A percentile compares a stretch with the other conserved stretches of the same genome.
Conservation (phyloP, 2,329 filamentous ascomycete species). For the Xylaria sp. region DNA sequence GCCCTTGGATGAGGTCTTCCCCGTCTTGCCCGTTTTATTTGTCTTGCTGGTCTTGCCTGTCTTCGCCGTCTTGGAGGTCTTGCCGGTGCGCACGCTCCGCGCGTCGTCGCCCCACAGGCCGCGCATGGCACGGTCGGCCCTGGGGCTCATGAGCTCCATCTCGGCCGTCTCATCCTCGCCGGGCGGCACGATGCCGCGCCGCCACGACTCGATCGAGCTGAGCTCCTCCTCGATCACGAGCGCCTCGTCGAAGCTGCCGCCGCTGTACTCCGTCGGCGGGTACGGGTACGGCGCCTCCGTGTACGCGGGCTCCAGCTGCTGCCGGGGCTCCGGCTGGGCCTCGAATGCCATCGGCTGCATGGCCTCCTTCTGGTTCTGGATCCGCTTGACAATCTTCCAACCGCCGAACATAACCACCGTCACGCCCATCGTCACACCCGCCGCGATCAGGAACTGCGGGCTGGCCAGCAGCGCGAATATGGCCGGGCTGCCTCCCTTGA, state of each 20-base stretch:
- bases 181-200: conserved; percentile 55
- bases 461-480: conserved; percentile 85
- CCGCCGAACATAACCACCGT: conserved; percentile 95
- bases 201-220: conserved; percentile 61
- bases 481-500: conserved; percentile 82
- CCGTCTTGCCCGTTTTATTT: conserved; percentile 34
- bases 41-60: conserved; percentile 35
- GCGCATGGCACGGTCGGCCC: conserved; percentile 52
- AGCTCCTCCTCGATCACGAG: conserved; percentile 61
- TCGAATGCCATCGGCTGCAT: conserved; percentile 38
- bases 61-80: conserved; percentile 35
- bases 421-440: conserved; percentile 85
- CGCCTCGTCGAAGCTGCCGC: conserved; percentile 54
- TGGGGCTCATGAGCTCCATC: conserved; percentile 60
- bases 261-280: conserved; percentile 31
- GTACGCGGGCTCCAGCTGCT: too few species aligned
- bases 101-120: conserved; percentile 45
- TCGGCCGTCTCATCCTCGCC: conserved; percentile 54
- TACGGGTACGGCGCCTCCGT: conserved; percentile 17
- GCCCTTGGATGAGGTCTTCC: conserved; percentile 32
- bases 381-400: conserved; percentile 95
- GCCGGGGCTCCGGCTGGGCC: conserved; percentile 23
- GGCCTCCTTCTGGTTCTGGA: conserved; percentile 51
- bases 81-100: conserved; percentile 32
- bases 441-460: conserved; percentile 93